Conservation (phyloP, 306 rosid genomes). For the Amphicarpaea edgeworthii region DNA sequence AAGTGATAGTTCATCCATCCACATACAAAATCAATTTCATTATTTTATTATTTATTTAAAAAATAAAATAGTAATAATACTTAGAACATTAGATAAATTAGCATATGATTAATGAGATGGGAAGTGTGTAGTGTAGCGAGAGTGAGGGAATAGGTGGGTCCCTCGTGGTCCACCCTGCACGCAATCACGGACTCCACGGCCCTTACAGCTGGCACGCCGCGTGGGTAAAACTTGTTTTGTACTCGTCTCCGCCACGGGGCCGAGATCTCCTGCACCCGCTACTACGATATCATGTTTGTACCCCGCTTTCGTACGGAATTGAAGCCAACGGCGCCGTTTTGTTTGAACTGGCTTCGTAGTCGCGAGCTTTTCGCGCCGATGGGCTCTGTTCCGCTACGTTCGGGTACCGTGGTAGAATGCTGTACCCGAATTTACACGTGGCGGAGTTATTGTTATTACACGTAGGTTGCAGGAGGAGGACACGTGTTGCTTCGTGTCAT, state of each 20-base stretch:
- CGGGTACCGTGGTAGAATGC: not conserved
- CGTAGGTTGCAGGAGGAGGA: not conserved
- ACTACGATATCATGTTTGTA: not conserved
- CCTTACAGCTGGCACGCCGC: constrained; percentile 70
- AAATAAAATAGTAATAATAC: not conserved
- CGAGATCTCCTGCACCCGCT: not conserved
- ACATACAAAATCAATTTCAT: not conserved
- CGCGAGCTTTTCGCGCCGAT: not conserved
- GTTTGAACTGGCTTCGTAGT: not conserved
- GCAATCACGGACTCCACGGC: constrained; percentile 64
- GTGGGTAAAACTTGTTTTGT: constrained; percentile 52
- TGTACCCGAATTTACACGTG: not conserved
- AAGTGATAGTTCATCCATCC: constrained; percentile 37
- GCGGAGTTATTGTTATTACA: not conserved
- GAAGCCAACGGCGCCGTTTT: not conserved
- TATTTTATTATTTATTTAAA: too few species aligned
- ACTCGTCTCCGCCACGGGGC: constrained; percentile 33
- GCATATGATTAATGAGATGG: not conserved
- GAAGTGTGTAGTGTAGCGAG: constrained; percentile 22
- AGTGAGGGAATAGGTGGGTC: constrained; percentile 40
- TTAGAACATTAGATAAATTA: not conserved
- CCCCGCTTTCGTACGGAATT: not conserved
- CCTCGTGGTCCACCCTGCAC: constrained; percentile 45
- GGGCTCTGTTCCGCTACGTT: not conserved
- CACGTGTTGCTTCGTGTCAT: constrained; percentile 49